These are phyloP conservation scores for Phaseolus coccineus DNA, from an alignment of 331 rosid genomes.

Conservation along the genomic window DNA sequence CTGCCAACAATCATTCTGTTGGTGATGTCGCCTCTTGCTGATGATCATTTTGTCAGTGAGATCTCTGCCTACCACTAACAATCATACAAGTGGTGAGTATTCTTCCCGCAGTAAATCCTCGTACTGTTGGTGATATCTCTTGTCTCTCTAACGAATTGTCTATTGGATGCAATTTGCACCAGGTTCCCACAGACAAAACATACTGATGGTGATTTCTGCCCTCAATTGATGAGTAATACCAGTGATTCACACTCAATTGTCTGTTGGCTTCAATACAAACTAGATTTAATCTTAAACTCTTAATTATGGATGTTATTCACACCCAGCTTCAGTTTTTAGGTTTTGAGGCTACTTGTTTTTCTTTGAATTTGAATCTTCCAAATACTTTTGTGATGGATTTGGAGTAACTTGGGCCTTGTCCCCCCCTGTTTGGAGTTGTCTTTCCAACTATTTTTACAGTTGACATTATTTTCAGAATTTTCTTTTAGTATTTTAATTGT, in stretches of 20 bases:
- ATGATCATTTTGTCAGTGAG: constrained; percentile 1
- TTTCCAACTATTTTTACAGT: neutral
- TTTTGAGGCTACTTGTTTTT: neutral
- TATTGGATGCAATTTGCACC: neutral
- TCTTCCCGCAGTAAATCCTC: neutral
- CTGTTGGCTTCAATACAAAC: neutral
- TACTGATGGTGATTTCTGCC: constrained; percentile 1
- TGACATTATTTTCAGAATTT: neutral
- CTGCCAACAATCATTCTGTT: constrained; percentile 2
- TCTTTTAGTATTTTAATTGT: neutral
- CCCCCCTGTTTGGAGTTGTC: neutral
- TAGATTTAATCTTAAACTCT: neutral
- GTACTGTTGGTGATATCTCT: neutral
- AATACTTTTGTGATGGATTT: neutral
- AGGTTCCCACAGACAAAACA: neutral
- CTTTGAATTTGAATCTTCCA: neutral
- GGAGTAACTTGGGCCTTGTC: neutral
- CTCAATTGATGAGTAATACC: neutral
- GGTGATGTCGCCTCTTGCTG: neutral
- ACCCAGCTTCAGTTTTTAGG: neutral
- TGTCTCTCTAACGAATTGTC: neutral
- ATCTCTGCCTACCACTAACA: neutral
- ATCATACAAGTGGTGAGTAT: neutral
- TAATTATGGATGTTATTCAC: neutral
- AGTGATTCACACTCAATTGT: neutral